phyloP scores from a whole-genome alignment of 306 rosid species.

The Vigna hirtella region DNA sequence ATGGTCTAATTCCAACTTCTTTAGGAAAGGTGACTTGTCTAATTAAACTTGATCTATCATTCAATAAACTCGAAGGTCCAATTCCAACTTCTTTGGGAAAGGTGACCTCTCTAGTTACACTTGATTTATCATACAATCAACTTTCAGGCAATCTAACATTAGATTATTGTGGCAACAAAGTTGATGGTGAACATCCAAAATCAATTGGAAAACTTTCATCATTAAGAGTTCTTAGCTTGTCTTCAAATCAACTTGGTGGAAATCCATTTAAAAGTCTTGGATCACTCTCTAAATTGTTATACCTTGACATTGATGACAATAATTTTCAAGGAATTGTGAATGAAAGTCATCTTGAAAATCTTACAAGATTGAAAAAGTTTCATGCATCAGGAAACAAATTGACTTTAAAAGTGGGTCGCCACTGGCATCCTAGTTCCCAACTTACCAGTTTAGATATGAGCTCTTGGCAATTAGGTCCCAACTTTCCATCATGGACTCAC shows the following conservation, averaged over 20 bases:
- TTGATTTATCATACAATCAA: too few species aligned
- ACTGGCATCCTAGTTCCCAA: conserved; percentile 31
- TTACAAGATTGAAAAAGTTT: background rate
- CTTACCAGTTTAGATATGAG: fast-evolving
- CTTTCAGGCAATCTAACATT: too few species aligned
- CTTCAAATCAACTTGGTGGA: background rate
- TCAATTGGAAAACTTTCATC: background rate
- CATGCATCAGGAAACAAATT: background rate
- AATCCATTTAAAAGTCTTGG: conserved; percentile 1
- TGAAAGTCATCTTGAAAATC: conserved; percentile 19
- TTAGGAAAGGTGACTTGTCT: too few species aligned
- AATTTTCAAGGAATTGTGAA: conserved; percentile 3
- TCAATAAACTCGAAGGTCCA: too few species aligned
- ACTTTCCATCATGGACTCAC: conserved; percentile 36
- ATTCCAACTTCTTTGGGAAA: too few species aligned
- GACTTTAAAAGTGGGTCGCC: conserved; percentile 9
- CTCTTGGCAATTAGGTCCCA: conserved; percentile 32
- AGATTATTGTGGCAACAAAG: too few species aligned
- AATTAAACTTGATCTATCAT: too few species aligned
- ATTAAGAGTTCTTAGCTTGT: background rate
- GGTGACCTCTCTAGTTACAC: too few species aligned
- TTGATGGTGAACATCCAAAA: background rate
- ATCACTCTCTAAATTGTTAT: background rate
- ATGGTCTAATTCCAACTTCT: too few species aligned
- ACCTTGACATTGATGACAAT: background rate